Evolutionary conservation across 2,329 filamentous ascomycete genomes (phyloP), one percentile per base, ranked within the genome.

Genomic region (Ophiocordyceps camponoti-saundersi): DNA sequence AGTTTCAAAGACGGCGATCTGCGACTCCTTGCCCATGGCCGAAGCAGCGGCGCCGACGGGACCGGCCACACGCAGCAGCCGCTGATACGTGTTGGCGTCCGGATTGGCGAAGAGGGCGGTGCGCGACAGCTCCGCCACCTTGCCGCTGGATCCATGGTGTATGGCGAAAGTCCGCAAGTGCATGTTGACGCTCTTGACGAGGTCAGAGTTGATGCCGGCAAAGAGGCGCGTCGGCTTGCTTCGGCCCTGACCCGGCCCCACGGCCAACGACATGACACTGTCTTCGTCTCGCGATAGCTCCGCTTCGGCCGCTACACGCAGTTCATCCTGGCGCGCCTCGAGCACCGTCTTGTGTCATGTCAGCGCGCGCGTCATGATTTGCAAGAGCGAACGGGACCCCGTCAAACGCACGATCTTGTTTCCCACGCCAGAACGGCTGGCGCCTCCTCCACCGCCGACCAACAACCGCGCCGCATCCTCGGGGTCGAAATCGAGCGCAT

Each of bases 361-460:
- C 39, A 56, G 49, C n/a, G 8, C 23, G 5, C 5, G 4, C 23
- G 23, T 26, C 23, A 26, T 26, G 8, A 12, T 43, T 16, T 34
- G 26, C 32, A 11, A 13, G 13, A 11, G 12, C 6, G 3, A 11
- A 34, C 32, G 13, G 16, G 32, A 34, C 12, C 4, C 13, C 18
- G 44, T 11, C 39, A 44, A 23, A 68, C 80, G 59, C 65, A 84
- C 84, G 57, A 95, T 87, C 64, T 87, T 87, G 69, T 95, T 95
- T 48, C 80, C 79, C 21, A 95, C 85, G 42, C 87, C 88, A 53
- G 78, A 87, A 53, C 79, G 77, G 44, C 84, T 80, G 52, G 85
- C 80, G 45, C 90, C 90, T 53, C 90, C 90, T 51, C 90, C 90
- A 46, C 90, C 90, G 50, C 82, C 87, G 36, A 95, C 85, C 10